A percentile compares a stretch with the other conserved stretches of the same genome.
These are phyloP conservation scores for Craterostigma plantagineum DNA, from an alignment of 257 asterid genomes.

Conservation along the genomic window DNA sequence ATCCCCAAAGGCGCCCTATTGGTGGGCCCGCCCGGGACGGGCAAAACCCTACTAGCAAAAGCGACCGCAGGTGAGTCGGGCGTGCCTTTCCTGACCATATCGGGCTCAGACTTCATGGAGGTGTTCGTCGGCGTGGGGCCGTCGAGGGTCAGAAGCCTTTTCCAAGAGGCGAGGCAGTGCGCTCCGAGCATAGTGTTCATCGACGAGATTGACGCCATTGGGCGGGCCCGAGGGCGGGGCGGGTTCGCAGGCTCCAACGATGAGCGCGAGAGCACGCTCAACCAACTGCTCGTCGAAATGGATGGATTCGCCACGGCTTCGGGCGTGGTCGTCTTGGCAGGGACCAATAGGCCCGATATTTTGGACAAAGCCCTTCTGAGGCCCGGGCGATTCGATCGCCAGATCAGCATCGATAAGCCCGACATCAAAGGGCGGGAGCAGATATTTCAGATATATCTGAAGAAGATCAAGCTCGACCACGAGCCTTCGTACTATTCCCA, in stretches of 20 bases:
- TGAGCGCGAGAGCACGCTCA: conserved; percentile 77
- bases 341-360: conserved; percentile 80
- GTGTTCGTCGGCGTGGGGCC: conserved; percentile 92
- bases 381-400: conserved; percentile 96
- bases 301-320: conserved; percentile 88
- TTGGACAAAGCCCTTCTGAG: conserved; percentile 76
- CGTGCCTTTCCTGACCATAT: conserved; percentile 74
- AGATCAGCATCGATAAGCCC: conserved; percentile 64
- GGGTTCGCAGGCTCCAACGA: conserved; percentile 36
- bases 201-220: conserved; percentile 87
- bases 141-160: conserved; percentile 66
- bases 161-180: conserved; percentile 77
- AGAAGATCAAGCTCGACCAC: conserved; percentile 65
- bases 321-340: conserved; percentile 86
- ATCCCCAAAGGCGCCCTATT: conserved; percentile 87
- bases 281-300: conserved; percentile 92
- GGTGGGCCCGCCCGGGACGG: conserved; percentile 95
- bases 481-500: conserved; percentile 57
- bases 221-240: conserved; percentile 71
- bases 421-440: conserved; percentile 87
- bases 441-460: conserved; percentile 56
- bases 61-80: conserved; percentile 93
- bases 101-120: conserved; percentile 83
- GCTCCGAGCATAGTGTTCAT: conserved; percentile 87
- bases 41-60: conserved; percentile 85